A percentile compares a stretch with the other conserved stretches of the same genome.
Evolutionary conservation across 495 filamentous ascomycete species (phyloP).

Genomic region (Parathielavia hyrcaniae): DNA sequence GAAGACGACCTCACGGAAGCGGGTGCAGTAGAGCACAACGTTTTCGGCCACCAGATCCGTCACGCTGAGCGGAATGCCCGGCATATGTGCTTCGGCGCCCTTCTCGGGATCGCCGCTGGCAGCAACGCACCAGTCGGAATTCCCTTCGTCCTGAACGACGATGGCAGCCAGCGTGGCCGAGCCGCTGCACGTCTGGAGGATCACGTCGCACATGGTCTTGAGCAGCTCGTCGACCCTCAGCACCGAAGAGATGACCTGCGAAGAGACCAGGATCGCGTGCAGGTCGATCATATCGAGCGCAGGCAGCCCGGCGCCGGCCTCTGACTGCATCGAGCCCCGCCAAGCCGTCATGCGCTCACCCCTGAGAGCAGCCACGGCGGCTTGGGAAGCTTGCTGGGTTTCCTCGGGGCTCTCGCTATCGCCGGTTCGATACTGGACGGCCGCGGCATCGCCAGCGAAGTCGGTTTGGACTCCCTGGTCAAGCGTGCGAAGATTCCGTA

Average conservation of each 20-base stretch:
- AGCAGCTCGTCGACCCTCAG: conserved; percentile 77
- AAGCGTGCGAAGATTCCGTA: conserved; percentile 50
- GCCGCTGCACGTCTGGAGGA: conserved; percentile 75
- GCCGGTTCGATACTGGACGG: conserved; percentile 47
- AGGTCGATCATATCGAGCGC: conserved; percentile 78
- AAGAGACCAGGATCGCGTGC: conserved; percentile 78
- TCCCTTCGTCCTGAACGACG: conserved; percentile 38
- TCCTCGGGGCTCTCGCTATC: conserved; percentile 57
- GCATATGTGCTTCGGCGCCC: conserved; percentile 55
- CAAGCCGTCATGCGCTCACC: conserved; percentile 62
- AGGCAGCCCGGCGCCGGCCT: conserved; percentile 47
- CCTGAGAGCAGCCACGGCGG: conserved; percentile 45
- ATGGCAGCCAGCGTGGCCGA: conserved; percentile 73
- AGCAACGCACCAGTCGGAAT: conserved; percentile 53
- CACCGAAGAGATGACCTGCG: conserved; percentile 85
- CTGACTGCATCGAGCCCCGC: conserved; percentile 46
- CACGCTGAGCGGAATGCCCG: conserved; percentile 61
- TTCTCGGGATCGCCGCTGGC: conserved; percentile 65
- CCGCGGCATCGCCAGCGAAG: conserved; percentile 54
- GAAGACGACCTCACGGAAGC: conserved; percentile 78
- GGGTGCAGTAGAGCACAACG: conserved; percentile 72
- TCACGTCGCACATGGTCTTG: conserved; percentile 85
- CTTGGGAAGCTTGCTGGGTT: conserved; percentile 41
- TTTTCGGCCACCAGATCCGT: conserved; percentile 61
- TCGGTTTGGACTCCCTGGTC: conserved; percentile 75